Evolutionary conservation across 1,284 basidiomycete genomes (phyloP).

Genomic region (Coniferiporia sulphurascens): DNA sequence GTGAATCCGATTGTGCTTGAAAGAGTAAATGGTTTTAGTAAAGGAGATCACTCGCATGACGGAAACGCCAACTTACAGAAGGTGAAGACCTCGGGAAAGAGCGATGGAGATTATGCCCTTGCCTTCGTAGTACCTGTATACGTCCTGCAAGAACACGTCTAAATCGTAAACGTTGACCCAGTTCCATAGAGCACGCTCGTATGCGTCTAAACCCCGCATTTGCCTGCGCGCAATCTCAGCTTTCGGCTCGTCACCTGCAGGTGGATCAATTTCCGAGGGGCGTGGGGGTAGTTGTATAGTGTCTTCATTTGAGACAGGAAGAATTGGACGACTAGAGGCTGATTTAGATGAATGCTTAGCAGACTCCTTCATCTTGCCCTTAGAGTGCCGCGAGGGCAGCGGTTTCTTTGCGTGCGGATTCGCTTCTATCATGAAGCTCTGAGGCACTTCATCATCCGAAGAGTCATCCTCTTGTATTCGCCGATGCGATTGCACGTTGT

Average conservation of each 20-base stretch:
- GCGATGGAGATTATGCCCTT: slow-evolving; percentile 96
- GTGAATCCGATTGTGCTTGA: slow-evolving; percentile 93
- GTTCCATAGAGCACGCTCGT: slow-evolving; percentile 92
- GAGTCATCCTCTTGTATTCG: slow-evolving; percentile 54
- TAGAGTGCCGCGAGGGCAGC: slow-evolving; percentile 26
- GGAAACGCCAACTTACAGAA: slow-evolving; percentile 65
- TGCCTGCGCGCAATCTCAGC: slow-evolving; percentile 25
- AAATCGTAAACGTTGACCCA: slow-evolving; percentile 99
- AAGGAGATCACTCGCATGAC: background rate
- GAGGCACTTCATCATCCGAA: slow-evolving; percentile 77
- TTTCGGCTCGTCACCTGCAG: slow-evolving; percentile 9
- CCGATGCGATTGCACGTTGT: slow-evolving; percentile 63
- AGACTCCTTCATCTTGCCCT: slow-evolving; percentile 31
- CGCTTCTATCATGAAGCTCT: slow-evolving; percentile 78
- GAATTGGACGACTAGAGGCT: slow-evolving; percentile 24
- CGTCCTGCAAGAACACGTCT: slow-evolving; percentile 92
- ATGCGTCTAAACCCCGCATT: slow-evolving; percentile 72
- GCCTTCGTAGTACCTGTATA: slow-evolving; percentile 93
- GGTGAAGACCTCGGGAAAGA: slow-evolving; percentile 80
- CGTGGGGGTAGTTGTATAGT: slow-evolving; percentile 53
- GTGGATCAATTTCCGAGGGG: slow-evolving; percentile 54
- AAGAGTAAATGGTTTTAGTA: slow-evolving; percentile 20
- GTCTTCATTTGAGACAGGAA: slow-evolving; percentile 28
- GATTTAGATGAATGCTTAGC: slow-evolving; percentile 1
- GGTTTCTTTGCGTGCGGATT: slow-evolving; percentile 31